Percentiles rank a stretch among this genome's conserved stretches.
Evolutionary conservation across 225 moss, liverwort and hornwort genomes (phyloP).

Genomic region (Bryoerythrophyllum caledonicum): DNA sequence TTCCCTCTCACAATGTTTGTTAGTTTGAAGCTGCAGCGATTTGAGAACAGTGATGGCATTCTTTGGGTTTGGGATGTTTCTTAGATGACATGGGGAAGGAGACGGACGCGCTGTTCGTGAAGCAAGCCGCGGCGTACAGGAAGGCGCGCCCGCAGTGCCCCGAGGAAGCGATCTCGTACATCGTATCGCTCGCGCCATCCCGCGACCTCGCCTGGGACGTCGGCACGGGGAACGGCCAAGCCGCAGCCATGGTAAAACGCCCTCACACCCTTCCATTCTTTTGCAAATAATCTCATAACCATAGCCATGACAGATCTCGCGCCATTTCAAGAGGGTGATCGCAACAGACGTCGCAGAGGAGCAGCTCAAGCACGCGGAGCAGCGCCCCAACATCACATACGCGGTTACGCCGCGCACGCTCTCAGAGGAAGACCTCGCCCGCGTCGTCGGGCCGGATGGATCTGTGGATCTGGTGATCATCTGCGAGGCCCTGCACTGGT

Average conservation of each 20-base stretch:
- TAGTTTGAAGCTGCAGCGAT: background rate
- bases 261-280: background rate
- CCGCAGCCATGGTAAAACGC: conserved; percentile 40
- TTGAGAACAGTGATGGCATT: too few relatives aligned
- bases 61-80: too few relatives aligned
- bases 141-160: conserved; percentile 45
- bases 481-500: conserved; percentile 70
- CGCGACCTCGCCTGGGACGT: conserved; percentile 65
- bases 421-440: conserved; percentile 48
- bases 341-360: conserved; percentile 73
- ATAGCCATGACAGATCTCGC: conserved; percentile 38
- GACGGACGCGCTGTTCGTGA: conserved; percentile 35
- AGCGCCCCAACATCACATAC: conserved; percentile 55
- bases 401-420: conserved; percentile 37
- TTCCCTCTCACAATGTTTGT: too few relatives aligned
- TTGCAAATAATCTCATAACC: background rate
- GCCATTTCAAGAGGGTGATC: conserved; percentile 64
- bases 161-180: conserved; percentile 42
- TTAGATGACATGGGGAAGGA: conserved; percentile 30
- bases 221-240: conserved; percentile 71
- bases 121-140: conserved; percentile 49
- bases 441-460: conserved; percentile 56
- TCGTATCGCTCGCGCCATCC: conserved; percentile 55
- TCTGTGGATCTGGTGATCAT: conserved; percentile 72
- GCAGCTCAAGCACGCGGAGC: conserved; percentile 55